Conservation (phyloP, 768 basidiomycete genomes). For the Rhizopogon vesiculosus region DNA sequence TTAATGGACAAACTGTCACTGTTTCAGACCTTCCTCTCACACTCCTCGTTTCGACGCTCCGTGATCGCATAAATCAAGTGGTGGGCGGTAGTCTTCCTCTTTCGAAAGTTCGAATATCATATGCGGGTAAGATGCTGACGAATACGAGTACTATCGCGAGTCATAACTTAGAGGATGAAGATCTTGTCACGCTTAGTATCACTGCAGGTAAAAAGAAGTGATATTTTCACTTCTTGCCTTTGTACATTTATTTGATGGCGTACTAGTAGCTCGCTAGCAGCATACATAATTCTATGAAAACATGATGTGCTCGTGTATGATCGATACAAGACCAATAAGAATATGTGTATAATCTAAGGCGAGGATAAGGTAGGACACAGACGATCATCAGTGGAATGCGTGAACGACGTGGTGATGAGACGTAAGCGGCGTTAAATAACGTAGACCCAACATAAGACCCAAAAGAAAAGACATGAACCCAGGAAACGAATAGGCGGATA, state of each 20-base stretch:
- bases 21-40: slow-evolving; percentile 83
- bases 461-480: no score
- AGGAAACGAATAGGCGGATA: no score
- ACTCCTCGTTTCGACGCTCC: slow-evolving; percentile 79
- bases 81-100: slow-evolving; percentile 77
- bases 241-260: neutral
- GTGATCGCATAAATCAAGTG: slow-evolving; percentile 80
- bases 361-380: slow-evolving; percentile 13
- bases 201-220: slow-evolving; percentile 74
- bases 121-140: slow-evolving; percentile 79
- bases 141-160: slow-evolving; percentile 81
- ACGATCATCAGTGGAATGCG: neutral
- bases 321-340: neutral
- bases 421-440: no score
- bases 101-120: slow-evolving; percentile 78
- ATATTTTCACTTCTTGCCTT: slow-evolving; percentile 3
- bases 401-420: no score
- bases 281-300: slow-evolving; percentile 3
- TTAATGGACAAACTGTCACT: slow-evolving; percentile 74
- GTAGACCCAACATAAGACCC: no score
- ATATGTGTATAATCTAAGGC: neutral
- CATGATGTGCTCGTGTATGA: neutral
- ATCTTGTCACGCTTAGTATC: slow-evolving; percentile 71
- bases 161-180: slow-evolving; percentile 91
- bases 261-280: neutral